A percentile compares a stretch with the other conserved stretches of the same genome.
These are phyloP conservation scores for Phytophthora aleatoria DNA, from an alignment of 352 stramenopile genomes.

Conservation along the genomic window DNA sequence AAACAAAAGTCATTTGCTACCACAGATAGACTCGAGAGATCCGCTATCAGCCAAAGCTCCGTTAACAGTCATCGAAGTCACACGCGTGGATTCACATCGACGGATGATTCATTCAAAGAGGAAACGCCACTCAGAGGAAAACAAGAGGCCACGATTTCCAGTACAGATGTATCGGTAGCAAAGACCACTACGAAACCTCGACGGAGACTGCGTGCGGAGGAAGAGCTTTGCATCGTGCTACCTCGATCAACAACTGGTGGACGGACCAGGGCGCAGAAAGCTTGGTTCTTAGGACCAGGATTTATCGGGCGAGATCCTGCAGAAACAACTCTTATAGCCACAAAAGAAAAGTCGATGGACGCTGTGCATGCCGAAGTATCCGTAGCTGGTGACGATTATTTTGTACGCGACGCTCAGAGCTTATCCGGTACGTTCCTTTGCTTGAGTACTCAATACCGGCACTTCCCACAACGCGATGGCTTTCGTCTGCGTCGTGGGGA, in stretches of 20 bases:
- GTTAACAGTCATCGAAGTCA: constrained; percentile 16
- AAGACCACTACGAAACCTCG: constrained; percentile 14
- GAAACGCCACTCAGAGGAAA: neutral
- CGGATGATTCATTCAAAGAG: constrained; percentile 5
- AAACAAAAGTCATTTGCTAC: constrained; percentile 9
- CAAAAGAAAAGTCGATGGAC: constrained; percentile 68
- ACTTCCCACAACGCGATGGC: constrained; percentile 72
- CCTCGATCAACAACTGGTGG: constrained; percentile 28
- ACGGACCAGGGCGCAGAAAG: constrained; percentile 44
- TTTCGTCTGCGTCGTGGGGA: constrained; percentile 63
- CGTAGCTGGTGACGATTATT: constrained; percentile 66
- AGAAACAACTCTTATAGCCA: constrained; percentile 53
- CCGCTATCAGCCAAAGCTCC: constrained; percentile 27
- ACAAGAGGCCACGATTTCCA: neutral
- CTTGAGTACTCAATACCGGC: constrained; percentile 66
- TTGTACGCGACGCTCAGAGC: constrained; percentile 57
- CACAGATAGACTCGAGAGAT: constrained; percentile 20
- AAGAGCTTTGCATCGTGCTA: constrained; percentile 65
- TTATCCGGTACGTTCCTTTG: constrained; percentile 67
- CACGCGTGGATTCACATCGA: constrained; percentile 4
- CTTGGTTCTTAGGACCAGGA: constrained; percentile 66
- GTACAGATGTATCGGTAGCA: neutral
- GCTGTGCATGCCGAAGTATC: constrained; percentile 65
- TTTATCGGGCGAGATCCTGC: constrained; percentile 63
- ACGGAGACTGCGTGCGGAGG: constrained; percentile 46